Evolutionary conservation across 1,284 basidiomycete species (phyloP).

Genomic region (Fomitiporia mediterranea): DNA sequence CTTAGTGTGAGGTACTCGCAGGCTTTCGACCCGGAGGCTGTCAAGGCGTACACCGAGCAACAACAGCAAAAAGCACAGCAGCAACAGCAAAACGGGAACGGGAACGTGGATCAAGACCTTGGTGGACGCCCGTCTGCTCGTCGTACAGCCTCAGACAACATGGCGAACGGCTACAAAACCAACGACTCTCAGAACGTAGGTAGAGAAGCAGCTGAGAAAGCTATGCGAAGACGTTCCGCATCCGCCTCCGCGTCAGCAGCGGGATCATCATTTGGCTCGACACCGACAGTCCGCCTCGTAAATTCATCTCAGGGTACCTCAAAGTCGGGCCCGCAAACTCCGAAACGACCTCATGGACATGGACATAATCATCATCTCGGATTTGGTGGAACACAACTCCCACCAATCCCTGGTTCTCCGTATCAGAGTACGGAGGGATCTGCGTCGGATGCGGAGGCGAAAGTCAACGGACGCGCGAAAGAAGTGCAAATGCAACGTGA

Average conservation of each 20-base stretch:
- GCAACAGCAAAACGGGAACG: neutral
- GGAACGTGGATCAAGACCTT: neutral
- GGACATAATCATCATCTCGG: neutral
- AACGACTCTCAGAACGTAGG: neutral
- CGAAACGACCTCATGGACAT: neutral
- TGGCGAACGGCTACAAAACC: neutral
- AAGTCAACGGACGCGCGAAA: slow-evolving; percentile 28
- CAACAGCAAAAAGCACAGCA: neutral
- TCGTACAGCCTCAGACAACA: slow-evolving; percentile 9
- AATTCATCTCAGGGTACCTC: neutral
- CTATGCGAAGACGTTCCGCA: neutral
- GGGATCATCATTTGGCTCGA: neutral
- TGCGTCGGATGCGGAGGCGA: slow-evolving; percentile 26
- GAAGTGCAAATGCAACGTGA: slow-evolving; percentile 7
- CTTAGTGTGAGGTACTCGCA: slow-evolving; percentile 34
- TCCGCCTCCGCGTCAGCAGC: slow-evolving; percentile 1
- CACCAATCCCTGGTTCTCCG: slow-evolving; percentile 35
- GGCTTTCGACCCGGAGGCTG: slow-evolving; percentile 14
- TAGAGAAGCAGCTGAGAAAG: neutral
- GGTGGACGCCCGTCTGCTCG: slow-evolving; percentile 8
- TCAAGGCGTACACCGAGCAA: slow-evolving; percentile 7
- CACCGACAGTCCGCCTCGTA: slow-evolving; percentile 1
- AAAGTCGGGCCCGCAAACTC: slow-evolving; percentile 4
- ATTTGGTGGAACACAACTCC: slow-evolving; percentile 25
- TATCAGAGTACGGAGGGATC: slow-evolving; percentile 35